Evolutionary conservation across 345 rosid species (phyloP).

Genomic region (Brassica carinata): DNA sequence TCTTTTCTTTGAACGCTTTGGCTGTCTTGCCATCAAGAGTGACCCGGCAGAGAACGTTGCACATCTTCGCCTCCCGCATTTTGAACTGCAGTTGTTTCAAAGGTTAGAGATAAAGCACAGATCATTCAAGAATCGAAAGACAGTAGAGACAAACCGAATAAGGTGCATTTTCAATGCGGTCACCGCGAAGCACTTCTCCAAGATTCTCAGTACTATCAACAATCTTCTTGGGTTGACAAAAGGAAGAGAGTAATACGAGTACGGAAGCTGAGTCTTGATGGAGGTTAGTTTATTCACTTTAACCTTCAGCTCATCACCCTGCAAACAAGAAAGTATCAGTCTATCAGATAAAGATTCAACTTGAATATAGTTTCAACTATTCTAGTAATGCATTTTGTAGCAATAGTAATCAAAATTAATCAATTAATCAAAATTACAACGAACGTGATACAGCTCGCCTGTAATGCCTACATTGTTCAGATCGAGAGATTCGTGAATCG

Average conservation of each 20-base stretch:
- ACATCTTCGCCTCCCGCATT: constrained; percentile 93
- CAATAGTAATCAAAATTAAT: not conserved
- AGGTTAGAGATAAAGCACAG: constrained; percentile 2
- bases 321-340: constrained; percentile 21
- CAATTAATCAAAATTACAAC: not conserved
- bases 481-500: constrained; percentile 8
- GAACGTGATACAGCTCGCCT: constrained; percentile 5
- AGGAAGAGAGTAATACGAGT: constrained; percentile 79
- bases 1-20: constrained; percentile 88
- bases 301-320: constrained; percentile 84
- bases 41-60: constrained; percentile 63
- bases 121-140: not conserved
- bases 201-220: constrained; percentile 97
- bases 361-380: not conserved
- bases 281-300: constrained; percentile 96
- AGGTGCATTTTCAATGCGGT: constrained; percentile 93
- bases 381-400: not conserved
- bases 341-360: too few species aligned
- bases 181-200: constrained; percentile 99
- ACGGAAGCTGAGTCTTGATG: constrained; percentile 94
- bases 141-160: constrained; percentile 56
- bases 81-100: constrained; percentile 64
- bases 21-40: constrained; percentile 64
- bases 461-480: constrained; percentile 33
- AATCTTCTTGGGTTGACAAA: constrained; percentile 72